Evolutionary conservation across 306 rosid genomes (phyloP).

Genomic region (Castanea crenata): DNA sequence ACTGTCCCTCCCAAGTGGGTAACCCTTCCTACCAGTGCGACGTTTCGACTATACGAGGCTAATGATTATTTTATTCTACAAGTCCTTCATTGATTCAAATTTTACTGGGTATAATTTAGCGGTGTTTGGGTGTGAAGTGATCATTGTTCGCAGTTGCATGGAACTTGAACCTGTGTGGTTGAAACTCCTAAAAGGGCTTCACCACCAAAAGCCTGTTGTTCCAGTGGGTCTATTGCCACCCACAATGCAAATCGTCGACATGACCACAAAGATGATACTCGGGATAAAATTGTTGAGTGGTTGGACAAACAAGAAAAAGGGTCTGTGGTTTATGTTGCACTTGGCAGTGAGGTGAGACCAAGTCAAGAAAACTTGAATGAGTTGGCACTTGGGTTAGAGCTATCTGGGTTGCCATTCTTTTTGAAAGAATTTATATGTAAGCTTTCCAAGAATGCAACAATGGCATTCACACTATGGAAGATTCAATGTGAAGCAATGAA

Average conservation of each 20-base stretch:
- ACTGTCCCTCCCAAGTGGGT: conserved; percentile 24
- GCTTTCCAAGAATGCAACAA: too few species aligned
- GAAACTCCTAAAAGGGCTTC: neutral
- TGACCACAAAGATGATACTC: conserved; percentile 22
- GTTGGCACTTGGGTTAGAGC: conserved; percentile 51
- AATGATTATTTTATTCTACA: neutral
- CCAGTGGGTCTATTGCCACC: conserved; percentile 31
- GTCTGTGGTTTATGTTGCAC: conserved; percentile 51
- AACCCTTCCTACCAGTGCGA: conserved; percentile 6
- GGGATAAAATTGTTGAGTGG: conserved; percentile 8
- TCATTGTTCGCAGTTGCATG: conserved; percentile 4
- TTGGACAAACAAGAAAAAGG: conserved; percentile 18
- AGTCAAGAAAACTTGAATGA: conserved; percentile 21
- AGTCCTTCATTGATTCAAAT: neutral
- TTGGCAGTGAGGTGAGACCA: conserved; percentile 39
- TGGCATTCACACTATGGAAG: too few species aligned
- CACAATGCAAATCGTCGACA: neutral
- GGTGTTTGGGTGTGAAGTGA: neutral
- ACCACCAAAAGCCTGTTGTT: neutral
- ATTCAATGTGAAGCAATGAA: too few species aligned
- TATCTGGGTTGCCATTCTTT: conserved; percentile 50
- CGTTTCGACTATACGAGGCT: neutral
- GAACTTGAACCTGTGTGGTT: conserved; percentile 6
- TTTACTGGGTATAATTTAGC: neutral
- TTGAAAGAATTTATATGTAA: too few species aligned